Evolutionary conservation across 179 eudicot genomes (phyloP), one percentile per base, ranked within the genome.

Genomic region (Corrigiola litoralis): DNA sequence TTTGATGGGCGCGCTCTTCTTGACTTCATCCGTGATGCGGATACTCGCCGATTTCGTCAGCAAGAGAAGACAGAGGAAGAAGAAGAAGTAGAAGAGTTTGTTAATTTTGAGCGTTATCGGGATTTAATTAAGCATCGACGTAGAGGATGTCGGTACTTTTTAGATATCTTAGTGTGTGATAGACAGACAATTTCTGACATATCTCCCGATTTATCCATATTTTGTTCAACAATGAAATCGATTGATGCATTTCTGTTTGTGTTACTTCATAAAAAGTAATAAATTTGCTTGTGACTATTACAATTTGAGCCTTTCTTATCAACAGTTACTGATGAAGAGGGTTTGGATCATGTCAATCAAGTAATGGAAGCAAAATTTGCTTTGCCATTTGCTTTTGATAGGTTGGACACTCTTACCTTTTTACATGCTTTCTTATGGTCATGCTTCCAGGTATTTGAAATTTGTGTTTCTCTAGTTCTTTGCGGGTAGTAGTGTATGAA

Each of bases 141-240:
- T 81, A 94, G 99, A 94, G 99, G 99, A 94, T 94, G 99, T 94
- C 99, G 97, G 99, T 94, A 94, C 99, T 94, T 87, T 82, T 85
- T 84, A 61, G 68, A 70, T 58, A 71, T 84, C 63, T 69, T 73
- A 70, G 71, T 67, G 72, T 78, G 74, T 81, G 69, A 44, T 79
- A 65, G 66, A 61, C 76, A 50, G 36, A 52, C 41, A 51, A 13
- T 71, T 65, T 81, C 65, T 42, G 54, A 38, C 57, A 46, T 61
- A 31, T 40, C 44, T 62, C 68, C 12, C n/a, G 9, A n/a, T 54
- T 25, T 24, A 36, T 54, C 29, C 31, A 72, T 32, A 34, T 66
- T 56, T 48, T 50, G 33, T 25, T 55, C n/a, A 9, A n/a, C 40
- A 65, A 32, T 28, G 45, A 48, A 69, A 58, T 58, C 45, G 37